Evolutionary conservation across 148 eudicot species (phyloP).

Genomic region (Oxyria digyna): DNA sequence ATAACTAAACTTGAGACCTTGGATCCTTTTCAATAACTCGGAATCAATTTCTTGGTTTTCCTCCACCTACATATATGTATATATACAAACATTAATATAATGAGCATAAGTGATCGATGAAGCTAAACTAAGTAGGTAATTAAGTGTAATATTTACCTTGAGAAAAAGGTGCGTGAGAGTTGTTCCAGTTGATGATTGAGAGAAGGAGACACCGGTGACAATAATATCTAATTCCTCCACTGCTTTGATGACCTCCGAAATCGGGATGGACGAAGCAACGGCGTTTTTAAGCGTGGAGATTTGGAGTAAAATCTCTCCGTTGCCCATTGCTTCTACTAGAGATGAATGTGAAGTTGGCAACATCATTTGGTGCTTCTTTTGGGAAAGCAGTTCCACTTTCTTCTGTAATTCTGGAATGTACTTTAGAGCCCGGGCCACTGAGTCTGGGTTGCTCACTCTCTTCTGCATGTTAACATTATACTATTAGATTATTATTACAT

Average conservation of each 20-base stretch:
- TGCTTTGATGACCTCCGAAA: constrained; percentile 25
- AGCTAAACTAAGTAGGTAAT: background rate
- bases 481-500: too few species aligned
- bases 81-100: background rate
- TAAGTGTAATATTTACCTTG: background rate
- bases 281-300: constrained; percentile 22
- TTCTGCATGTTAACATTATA: constrained; percentile 29
- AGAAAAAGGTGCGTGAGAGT: constrained; percentile 23
- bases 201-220: constrained; percentile 33
- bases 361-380: constrained; percentile 27
- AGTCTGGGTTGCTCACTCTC: constrained; percentile 55
- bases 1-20: too few species aligned
- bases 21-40: too few species aligned
- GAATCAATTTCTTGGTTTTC: background rate
- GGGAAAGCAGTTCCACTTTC: constrained; percentile 35
- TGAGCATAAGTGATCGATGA: background rate
- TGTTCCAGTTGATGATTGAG: constrained; percentile 33
- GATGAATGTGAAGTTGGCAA: constrained; percentile 9
- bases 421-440: constrained; percentile 45
- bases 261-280: constrained; percentile 2
- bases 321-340: constrained; percentile 20
- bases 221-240: constrained; percentile 31
- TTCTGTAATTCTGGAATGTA: constrained; percentile 76
- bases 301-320: constrained; percentile 30
- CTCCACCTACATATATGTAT: constrained; percentile 24